phyloP scores from a whole-genome alignment of 2,329 filamentous ascomycete species.

The Thermomyces lanuginosus region DNA sequence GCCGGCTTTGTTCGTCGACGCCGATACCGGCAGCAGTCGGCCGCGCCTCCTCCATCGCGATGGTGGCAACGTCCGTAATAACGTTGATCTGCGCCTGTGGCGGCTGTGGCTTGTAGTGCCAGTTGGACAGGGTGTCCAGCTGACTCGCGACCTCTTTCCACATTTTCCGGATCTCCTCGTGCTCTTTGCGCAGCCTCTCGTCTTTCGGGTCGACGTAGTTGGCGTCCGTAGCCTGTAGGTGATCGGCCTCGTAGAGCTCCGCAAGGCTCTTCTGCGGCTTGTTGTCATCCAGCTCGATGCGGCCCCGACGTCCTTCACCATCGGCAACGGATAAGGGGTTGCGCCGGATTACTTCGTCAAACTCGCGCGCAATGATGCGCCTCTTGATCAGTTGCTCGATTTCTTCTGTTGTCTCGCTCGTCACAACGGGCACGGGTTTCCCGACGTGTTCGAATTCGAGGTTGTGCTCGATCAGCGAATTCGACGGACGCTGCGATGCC shows the following conservation, averaged over 20 bases:
- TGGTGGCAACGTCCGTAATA: constrained; percentile 76
- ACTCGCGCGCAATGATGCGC: constrained; percentile 74
- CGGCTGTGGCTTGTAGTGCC: constrained; percentile 88
- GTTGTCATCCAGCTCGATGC: constrained; percentile 67
- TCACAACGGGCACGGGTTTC: constrained; percentile 89
- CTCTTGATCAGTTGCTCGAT: constrained; percentile 92
- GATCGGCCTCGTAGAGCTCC: constrained; percentile 87
- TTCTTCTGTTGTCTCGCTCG: constrained; percentile 72
- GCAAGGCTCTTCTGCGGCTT: constrained; percentile 79
- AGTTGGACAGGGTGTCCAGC: constrained; percentile 78
- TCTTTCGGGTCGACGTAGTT: constrained; percentile 67
- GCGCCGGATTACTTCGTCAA: constrained; percentile 76
- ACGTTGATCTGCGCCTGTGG: constrained; percentile 68
- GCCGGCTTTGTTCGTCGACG: constrained; percentile 43
- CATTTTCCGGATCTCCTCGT: constrained; percentile 63
- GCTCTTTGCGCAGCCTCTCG: constrained; percentile 66
- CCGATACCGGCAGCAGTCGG: constrained; percentile 63
- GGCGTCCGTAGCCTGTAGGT: constrained; percentile 61
- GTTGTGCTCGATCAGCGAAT: constrained; percentile 86
- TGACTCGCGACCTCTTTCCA: constrained; percentile 70
- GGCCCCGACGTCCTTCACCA: constrained; percentile 49
- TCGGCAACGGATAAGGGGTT: constrained; percentile 56
- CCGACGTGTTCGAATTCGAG: constrained; percentile 90
- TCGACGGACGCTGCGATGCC: constrained; percentile 65
- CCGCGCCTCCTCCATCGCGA: constrained; percentile 88